Percentiles rank a stretch among this genome's conserved stretches.
Conservation (phyloP, 1,284 basidiomycete species). For the Fomitopsis palustris region DNA sequence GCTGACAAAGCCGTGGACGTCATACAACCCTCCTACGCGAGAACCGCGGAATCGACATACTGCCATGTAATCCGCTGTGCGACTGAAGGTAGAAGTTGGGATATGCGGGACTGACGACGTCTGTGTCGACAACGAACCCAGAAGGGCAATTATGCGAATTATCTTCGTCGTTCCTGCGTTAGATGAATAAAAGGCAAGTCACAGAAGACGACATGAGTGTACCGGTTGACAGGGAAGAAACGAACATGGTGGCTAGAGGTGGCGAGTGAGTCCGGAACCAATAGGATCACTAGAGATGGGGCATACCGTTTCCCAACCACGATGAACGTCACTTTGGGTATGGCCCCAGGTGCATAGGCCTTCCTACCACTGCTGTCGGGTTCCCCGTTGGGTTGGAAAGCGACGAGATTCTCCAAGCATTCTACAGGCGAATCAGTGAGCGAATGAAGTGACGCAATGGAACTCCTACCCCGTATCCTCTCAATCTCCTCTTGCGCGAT, state of each 20-base stretch:
- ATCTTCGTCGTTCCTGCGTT: not conserved
- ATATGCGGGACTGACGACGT: constrained; percentile 39
- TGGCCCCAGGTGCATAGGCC: constrained; percentile 1
- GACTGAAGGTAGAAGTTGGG: constrained; percentile 58
- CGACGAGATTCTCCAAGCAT: not conserved
- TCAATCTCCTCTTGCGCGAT: constrained; percentile 43
- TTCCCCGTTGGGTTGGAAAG: not conserved
- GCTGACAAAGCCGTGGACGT: constrained; percentile 28
- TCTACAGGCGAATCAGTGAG: not conserved
- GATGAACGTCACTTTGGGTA: constrained; percentile 37
- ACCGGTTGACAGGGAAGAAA: constrained; percentile 37
- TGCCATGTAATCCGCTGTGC: constrained; percentile 38
- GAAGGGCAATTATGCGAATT: constrained; percentile 42
- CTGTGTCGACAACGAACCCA: constrained; percentile 46
- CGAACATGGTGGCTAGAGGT: constrained; percentile 41
- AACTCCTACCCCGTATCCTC: constrained; percentile 38
- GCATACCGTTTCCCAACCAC: constrained; percentile 52
- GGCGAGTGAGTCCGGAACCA: not conserved
- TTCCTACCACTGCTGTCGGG: not conserved
- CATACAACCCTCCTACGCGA: not conserved
- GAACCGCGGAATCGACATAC: constrained; percentile 20
- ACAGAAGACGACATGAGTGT: not conserved
- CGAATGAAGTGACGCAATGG: not conserved
- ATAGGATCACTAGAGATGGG: not conserved
- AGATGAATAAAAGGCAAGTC: constrained; percentile 4